Base-by-base conservation (phyloP, 2,329 filamentous ascomycete genomes). In the Leptographium procerum region DNA sequence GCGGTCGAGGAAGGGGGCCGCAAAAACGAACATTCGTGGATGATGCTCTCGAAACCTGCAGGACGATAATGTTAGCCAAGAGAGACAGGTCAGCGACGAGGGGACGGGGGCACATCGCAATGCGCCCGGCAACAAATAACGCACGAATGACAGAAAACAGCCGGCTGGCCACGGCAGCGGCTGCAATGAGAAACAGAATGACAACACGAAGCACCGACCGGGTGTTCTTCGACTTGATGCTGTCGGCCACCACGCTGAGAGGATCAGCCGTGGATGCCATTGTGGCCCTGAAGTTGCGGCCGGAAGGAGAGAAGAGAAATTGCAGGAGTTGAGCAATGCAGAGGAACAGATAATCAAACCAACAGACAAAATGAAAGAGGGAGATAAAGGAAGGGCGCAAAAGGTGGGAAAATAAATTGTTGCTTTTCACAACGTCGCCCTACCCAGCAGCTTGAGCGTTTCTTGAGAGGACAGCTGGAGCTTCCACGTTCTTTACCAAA, bases 141-240 rank as follows among this genome's bases (percentile, higher is more conserved):
- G 71, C 84, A 92, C 94, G 88, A 75, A 99, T 97, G 65, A 99
- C 94, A 69, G 91, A 96, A 81, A 99, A 99, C 66, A 99, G 80
- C 74, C 94, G 89, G 74, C 91, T 96, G 65, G 91, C 84, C 69
- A 97, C 83, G 65, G 92, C 91, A 62, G 94, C 91, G 60, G 84
- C 91, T 64, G 94, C 94, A 73, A 99, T 96, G 69, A 92, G 84
- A 69, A 80, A 81, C 67, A 99, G 84, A 75, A 99, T 99, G 69
- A 95, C 81, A 66, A 96, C 84, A 70, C 91, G 86, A 64, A 99
- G 79, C 68, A 97, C 75, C 64, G 89, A 87, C 72, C 91, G 85
- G 63, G 89, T 89, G 73, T 85, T 96, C 73, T 86, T 82, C 68
- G 85, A 86, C 66, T 86, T 88, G 70, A 84, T 86, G 71, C 89